phyloP scores from a whole-genome alignment of 257 asterid genomes.

The Nicotiana sylvestris region DNA sequence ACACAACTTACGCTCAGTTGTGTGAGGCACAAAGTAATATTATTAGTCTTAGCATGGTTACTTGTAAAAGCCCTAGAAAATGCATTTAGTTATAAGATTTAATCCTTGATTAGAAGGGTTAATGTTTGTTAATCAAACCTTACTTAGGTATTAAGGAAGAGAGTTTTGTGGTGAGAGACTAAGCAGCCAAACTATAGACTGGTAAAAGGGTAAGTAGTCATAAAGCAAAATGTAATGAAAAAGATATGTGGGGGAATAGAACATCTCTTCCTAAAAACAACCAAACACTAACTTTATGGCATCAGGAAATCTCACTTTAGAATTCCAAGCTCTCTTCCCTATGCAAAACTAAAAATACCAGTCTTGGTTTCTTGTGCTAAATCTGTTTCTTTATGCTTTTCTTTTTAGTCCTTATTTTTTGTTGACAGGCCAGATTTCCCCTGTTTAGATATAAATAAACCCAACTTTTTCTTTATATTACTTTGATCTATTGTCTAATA shows the following conservation, averaged over 20 bases:
- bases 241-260: constrained; percentile 28
- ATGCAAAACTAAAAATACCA: constrained; percentile 47
- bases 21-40: too few species aligned
- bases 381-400: constrained; percentile 50
- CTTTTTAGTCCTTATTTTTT: constrained; percentile 10
- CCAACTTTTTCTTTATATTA: constrained; percentile 50
- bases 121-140: constrained; percentile 21
- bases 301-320: constrained; percentile 64
- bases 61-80: background rate
- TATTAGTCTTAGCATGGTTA: background rate
- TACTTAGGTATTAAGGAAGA: constrained; percentile 61
- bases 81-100: background rate
- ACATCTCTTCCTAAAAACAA: constrained; percentile 42
- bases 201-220: constrained; percentile 30
- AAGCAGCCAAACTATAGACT: constrained; percentile 50
- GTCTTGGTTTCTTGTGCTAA: constrained; percentile 62
- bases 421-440: background rate
- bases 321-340: constrained; percentile 79
- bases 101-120: background rate
- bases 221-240: constrained; percentile 41
- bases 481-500: constrained; percentile 11
- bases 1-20: too few species aligned
- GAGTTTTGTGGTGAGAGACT: constrained; percentile 9
- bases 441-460: constrained; percentile 14
- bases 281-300: constrained; percentile 64